These are phyloP conservation scores for Phytophthora agathidicida DNA, from an alignment of 352 stramenopile genomes.

Conservation along the genomic window DNA sequence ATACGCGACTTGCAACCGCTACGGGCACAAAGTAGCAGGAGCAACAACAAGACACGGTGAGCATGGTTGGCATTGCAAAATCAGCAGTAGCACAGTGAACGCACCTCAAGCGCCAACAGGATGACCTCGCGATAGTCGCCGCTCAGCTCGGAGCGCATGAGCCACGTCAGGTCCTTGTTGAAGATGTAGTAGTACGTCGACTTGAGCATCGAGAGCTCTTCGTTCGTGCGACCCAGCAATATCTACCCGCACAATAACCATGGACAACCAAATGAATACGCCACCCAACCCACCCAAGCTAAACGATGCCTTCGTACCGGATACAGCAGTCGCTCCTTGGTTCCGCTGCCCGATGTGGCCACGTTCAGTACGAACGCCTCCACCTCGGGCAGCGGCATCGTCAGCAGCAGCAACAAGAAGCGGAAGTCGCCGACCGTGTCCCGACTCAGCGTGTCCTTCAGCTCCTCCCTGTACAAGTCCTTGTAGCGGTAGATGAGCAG, in stretches of 20 bases:
- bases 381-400: constrained; percentile 62
- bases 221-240: constrained; percentile 69
- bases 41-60: neutral
- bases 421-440: constrained; percentile 76
- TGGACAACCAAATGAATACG: neutral
- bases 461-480: constrained; percentile 58
- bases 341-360: constrained; percentile 53
- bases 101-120: constrained; percentile 62
- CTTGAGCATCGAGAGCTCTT: constrained; percentile 78
- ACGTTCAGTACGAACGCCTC: constrained; percentile 74
- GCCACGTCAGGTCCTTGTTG: constrained; percentile 70
- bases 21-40: neutral
- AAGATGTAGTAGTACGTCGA: constrained; percentile 80
- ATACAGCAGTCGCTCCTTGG: constrained; percentile 72
- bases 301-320: constrained; percentile 43
- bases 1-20: constrained; percentile 47
- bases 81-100: constrained; percentile 1
- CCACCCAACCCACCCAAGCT: neutral
- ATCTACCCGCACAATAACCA: constrained; percentile 41
- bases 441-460: constrained; percentile 67
- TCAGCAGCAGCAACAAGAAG: constrained; percentile 68
- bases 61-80: neutral
- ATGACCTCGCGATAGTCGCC: constrained; percentile 78
- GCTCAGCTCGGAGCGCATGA: constrained; percentile 66
- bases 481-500: constrained; percentile 76